phyloP scores from a whole-genome alignment of 495 filamentous ascomycete species.

The Penicillium dipodomyicola region DNA sequence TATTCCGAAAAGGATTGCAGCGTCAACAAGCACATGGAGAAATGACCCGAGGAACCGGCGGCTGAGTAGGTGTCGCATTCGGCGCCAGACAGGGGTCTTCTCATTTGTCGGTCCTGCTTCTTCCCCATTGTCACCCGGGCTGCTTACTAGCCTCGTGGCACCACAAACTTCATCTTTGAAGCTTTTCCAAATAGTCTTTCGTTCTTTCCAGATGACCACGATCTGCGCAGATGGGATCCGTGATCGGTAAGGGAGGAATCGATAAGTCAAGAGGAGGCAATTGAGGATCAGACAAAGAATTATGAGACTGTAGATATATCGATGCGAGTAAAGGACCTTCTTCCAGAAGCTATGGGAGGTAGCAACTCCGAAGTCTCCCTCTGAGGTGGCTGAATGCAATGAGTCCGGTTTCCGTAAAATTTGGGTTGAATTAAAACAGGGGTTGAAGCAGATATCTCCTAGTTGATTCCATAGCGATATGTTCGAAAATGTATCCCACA shows the following conservation, averaged over 20 bases:
- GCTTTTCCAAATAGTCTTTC: slow-evolving; percentile 20
- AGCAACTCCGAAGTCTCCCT: slow-evolving; percentile 5
- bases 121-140: neutral
- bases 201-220: slow-evolving; percentile 26
- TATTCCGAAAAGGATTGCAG: slow-evolving; percentile 22
- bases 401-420: slow-evolving; percentile 23
- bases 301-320: slow-evolving; percentile 38
- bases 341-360: slow-evolving; percentile 19
- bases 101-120: neutral
- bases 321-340: slow-evolving; percentile 26
- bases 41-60: slow-evolving; percentile 13
- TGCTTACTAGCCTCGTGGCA: neutral
- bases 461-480: slow-evolving; percentile 21
- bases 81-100: neutral
- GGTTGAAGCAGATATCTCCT: slow-evolving; percentile 32
- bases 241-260: slow-evolving; percentile 29
- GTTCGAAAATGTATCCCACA: slow-evolving; percentile 32
- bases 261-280: slow-evolving; percentile 23
- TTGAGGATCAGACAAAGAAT: slow-evolving; percentile 29
- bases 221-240: slow-evolving; percentile 28
- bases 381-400: slow-evolving; percentile 17
- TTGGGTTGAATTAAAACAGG: slow-evolving; percentile 36
- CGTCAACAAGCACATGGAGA: slow-evolving; percentile 18
- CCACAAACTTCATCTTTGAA: slow-evolving; percentile 22
- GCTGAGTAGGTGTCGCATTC: slow-evolving; percentile 13